Base-by-base conservation (phyloP, 1,284 basidiomycete genomes). In the Cutaneotrichosporon dermatis region DNA sequence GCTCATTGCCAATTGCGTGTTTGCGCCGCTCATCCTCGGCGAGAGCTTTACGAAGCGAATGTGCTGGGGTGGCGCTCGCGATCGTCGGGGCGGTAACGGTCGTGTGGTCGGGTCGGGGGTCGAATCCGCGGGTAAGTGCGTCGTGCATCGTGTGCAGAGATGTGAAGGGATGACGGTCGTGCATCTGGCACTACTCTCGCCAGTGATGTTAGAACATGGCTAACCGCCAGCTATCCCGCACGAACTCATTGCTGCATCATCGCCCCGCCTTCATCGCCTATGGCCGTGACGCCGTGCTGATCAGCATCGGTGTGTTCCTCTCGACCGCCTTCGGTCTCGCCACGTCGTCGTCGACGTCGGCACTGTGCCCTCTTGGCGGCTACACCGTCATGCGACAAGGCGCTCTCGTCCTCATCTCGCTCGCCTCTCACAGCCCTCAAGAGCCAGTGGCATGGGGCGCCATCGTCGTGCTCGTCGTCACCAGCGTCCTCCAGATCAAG, bases 381-480 rank as follows among this genome's bases (percentile, higher is more conserved):
- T 97, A 94, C 75, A 60, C 59, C 13, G 59, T 94, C 92, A 81
- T 99, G 3, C 91, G 0, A 98, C 95, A 98, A 99, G 73, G 94
- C 90, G 1, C 79, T 96, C 42, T 50, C 52, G 39, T 64, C 89
- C 80, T 99, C 37, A 78, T 96, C 42, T 89, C 13, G 80, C 85
- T 81, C 88, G 72, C 89, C 89, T 81, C 79, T 88, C 33, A 81
- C 84, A 33, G 86, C 90, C 63, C 88, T 90, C 74, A 81, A 6
- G 82, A 86, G 59, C 87, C 87, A 83, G 87, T 92, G 58, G 88
- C 88, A 8, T 93, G 92, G 78, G 86, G 86, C 42, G 78, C 88
- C 36, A 76, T 91, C 50, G 76, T 80, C 9, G 88, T 90, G 6
- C 83, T 98, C 16, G 70, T 86, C 10, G 76, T 82, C 2, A 97